Evolutionary conservation across 1,284 basidiomycete genomes (phyloP), one percentile per base, ranked within the genome.

Genomic region (Mycena sp.): DNA sequence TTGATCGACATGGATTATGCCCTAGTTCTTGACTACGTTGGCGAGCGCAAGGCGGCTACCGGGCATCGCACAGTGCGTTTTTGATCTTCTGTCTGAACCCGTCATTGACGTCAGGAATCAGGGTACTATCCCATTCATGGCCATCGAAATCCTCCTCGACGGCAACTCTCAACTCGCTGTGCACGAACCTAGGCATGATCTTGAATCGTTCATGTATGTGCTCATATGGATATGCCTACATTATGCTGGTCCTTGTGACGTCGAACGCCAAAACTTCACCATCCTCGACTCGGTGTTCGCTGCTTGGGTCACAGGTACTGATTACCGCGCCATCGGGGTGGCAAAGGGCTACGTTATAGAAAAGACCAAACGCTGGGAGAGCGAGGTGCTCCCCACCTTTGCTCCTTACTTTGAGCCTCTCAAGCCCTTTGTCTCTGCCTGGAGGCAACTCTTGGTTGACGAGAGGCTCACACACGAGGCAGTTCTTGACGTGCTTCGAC

Each of bases 341-440:
- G 2, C 19, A 10, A 54, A 58, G 16, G 11, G 6, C 21, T 25
- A n/a, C 29, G 11, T 14, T 2, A 30, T 55, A 26, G 5, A n/a
- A 12, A 43, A 26, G 11, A 6, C 23, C 6, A 19, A 40, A 16
- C 11, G n/a, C 25, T 63, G 55, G 50, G 23, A 28, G 11, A 2
- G 6, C 16, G 10, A 38, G 26, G 41, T 58, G 23, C 49, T 63
- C 23, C 3, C 2, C 16, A 43, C 4, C 9, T 52, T 64, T n/a
- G 45, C 51, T 7, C 63, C 57, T 23, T 64, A 64, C 53, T 64
- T 64, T 35, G 63, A 44, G 37, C 46, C 51, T 17, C 52, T 64
- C n/a, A 51, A 60, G 23, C 25, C 37, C 6, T 53, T 50, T 32
- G 41, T 40, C 7, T 40, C 50, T 2, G 58, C 53, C 12, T 59